Conservation (phyloP, 768 basidiomycete species). For the Hemileccinum impolitum region DNA sequence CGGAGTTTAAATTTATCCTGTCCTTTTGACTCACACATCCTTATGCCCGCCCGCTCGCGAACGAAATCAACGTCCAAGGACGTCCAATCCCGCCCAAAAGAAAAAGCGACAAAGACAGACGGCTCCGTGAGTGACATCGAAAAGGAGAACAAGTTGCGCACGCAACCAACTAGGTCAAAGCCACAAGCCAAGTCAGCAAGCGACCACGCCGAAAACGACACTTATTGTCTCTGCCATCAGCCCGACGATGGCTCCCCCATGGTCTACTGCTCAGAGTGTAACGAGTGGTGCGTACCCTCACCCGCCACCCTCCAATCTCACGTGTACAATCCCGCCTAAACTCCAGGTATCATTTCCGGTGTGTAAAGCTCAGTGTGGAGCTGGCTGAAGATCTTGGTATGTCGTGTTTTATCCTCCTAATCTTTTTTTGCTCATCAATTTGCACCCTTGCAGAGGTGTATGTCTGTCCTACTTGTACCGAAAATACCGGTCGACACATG, state of each 20-base stretch:
- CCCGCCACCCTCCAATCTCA: slow-evolving; percentile 3
- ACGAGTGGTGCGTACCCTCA: slow-evolving; percentile 55
- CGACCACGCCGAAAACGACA: slow-evolving; percentile 20
- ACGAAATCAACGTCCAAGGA: slow-evolving; percentile 31
- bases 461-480: slow-evolving; percentile 52
- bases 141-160: slow-evolving; percentile 29
- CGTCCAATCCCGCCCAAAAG: slow-evolving; percentile 12
- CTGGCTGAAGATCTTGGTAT: slow-evolving; percentile 78
- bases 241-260: slow-evolving; percentile 79
- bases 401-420: slow-evolving; percentile 29
- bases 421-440: slow-evolving; percentile 11
- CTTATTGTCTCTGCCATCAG: slow-evolving; percentile 58
- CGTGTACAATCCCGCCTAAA: not conserved
- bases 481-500: slow-evolving; percentile 60
- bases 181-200: slow-evolving; percentile 13
- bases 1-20: slow-evolving; percentile 33
- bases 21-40: slow-evolving; percentile 22
- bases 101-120: slow-evolving; percentile 12
- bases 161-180: slow-evolving; percentile 24
- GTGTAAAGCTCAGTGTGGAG: slow-evolving; percentile 57
- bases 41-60: slow-evolving; percentile 48
- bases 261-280: slow-evolving; percentile 71
- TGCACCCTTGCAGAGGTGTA: slow-evolving; percentile 48
- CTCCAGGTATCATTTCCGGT: slow-evolving; percentile 82
- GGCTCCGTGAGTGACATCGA: slow-evolving; percentile 26